phyloP scores from a whole-genome alignment of 257 asterid species.

The Solanum sejunctum region DNA sequence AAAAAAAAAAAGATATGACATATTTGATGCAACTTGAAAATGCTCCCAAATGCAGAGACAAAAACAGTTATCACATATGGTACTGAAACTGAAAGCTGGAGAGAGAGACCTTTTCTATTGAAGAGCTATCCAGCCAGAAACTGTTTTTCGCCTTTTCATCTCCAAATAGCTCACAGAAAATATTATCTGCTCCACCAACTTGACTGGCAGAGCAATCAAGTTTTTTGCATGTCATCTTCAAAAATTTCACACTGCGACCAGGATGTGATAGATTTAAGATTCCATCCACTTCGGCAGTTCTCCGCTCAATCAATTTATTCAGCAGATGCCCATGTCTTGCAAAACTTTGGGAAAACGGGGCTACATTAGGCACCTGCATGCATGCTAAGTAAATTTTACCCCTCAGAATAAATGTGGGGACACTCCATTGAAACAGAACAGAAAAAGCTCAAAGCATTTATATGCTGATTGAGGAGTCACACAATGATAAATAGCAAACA shows the following conservation, averaged over 20 bases:
- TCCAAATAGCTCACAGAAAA: conserved; percentile 64
- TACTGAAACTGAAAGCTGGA: background rate
- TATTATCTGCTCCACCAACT: conserved; percentile 73
- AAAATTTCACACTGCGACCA: conserved; percentile 16
- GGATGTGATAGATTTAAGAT: conserved; percentile 22
- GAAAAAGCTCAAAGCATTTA: background rate
- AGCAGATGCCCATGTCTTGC: conserved; percentile 28
- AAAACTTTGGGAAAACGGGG: conserved; percentile 40
- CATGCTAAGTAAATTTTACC: conserved; percentile 82
- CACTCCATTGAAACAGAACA: background rate
- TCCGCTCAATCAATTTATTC: conserved; percentile 29
- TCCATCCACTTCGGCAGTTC: conserved; percentile 16
- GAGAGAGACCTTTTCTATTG: conserved; percentile 68
- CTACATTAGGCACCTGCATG: conserved; percentile 69
- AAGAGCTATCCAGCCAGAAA: conserved; percentile 97
- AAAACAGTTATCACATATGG: background rate
- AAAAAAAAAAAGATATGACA: background rate
- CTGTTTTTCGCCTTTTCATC: conserved; percentile 47
- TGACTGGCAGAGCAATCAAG: conserved; percentile 37
- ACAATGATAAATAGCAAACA: background rate
- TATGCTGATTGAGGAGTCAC: background rate
- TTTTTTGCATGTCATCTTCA: conserved; percentile 83
- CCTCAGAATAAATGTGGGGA: conserved; percentile 46
- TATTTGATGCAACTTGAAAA: background rate
- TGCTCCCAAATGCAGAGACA: background rate